These are phyloP conservation scores for Cytospora chrysosperma DNA, from an alignment of 2,329 filamentous ascomycete genomes.

Conservation along the genomic window DNA sequence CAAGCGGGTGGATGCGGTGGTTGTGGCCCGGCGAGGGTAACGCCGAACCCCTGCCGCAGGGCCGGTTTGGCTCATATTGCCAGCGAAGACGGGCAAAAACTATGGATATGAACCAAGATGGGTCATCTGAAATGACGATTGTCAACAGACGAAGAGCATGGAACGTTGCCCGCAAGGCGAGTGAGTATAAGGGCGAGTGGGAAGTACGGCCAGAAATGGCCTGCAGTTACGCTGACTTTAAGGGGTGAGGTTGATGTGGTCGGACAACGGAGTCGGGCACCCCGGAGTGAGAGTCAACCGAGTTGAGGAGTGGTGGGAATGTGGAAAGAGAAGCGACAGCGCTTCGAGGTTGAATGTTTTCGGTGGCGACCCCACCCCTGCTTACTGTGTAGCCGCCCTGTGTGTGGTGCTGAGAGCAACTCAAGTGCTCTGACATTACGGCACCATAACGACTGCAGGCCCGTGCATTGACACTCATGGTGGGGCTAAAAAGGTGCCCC, in stretches of 20 bases:
- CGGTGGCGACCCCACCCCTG: background rate
- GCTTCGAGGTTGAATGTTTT: background rate
- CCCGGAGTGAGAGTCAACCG: background rate
- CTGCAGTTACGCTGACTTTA: background rate
- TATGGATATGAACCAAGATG: background rate
- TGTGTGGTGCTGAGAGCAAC: too few species aligned
- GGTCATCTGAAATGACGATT: background rate
- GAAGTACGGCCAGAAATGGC: background rate
- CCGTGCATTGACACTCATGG: background rate
- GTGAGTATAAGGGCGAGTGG: background rate
- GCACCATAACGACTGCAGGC: background rate
- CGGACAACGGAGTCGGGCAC: background rate
- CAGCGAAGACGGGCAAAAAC: constrained; percentile 5
- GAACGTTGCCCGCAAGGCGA: background rate
- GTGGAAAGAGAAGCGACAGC: background rate
- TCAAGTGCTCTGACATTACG: too few species aligned
- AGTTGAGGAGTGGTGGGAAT: background rate
- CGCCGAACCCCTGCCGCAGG: constrained; percentile 22
- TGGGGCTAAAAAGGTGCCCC: background rate
- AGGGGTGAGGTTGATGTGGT: background rate
- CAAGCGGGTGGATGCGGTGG: constrained; percentile 11
- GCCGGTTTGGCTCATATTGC: constrained; percentile 21
- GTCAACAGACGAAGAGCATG: background rate
- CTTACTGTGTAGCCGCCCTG: background rate
- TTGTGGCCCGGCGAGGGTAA: constrained; percentile 21